Base-by-base conservation (phyloP, 2,329 filamentous ascomycete genomes). In the Corinectria fuckeliana region DNA sequence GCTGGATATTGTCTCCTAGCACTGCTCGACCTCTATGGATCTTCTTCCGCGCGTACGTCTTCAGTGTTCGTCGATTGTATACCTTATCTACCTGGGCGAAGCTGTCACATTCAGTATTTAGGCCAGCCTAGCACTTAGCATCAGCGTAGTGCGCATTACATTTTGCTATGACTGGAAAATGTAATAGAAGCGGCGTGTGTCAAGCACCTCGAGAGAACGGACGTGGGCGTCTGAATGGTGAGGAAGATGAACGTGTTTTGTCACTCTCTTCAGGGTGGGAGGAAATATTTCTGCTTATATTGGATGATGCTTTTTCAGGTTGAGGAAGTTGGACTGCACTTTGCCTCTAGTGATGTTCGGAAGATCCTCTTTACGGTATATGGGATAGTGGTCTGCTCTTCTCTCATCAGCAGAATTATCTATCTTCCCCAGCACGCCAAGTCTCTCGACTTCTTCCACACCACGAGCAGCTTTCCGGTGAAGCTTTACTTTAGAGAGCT, bases 361-460 rank as follows among this genome's bases (percentile, higher is more conserved):
- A 1, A 52, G 38, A 11, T 52, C 44, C 9, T 38, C 50, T 18
- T 32, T 26, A 13, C 30, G 30, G 38, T 34, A 52, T 5, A 38
- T 36, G 18, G 34, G 38, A 16, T 52, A 44, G 21, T 52, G 26
- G 32, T 34, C 32, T 8, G 32, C 16, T 16, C 32, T n/a, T 7
- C 32, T n/a, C 13, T 34, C 14, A 3, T 13, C 32, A 8, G 16
- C 32, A 7, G 16, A 34, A 13, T 13, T 34, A n/a, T 34, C 14
- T n/a, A 34, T 34, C 32, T 34, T 34, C 14, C 16, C 32, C 14
- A n/a, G 32, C 14, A 34, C 11, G 14, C 32, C 32, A 20, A 50
- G 13, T 50, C 48, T 4, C 50, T 53, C 18, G 39, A 45, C 5
- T 53, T 53, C 13, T 36, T 53, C 18, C 50, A 53, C 38, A 44